Percentiles rank a stretch among this genome's conserved stretches.
phyloP scores from a whole-genome alignment of 2,329 filamentous ascomycete species.

The Myriosclerotinia duriaeana region DNA sequence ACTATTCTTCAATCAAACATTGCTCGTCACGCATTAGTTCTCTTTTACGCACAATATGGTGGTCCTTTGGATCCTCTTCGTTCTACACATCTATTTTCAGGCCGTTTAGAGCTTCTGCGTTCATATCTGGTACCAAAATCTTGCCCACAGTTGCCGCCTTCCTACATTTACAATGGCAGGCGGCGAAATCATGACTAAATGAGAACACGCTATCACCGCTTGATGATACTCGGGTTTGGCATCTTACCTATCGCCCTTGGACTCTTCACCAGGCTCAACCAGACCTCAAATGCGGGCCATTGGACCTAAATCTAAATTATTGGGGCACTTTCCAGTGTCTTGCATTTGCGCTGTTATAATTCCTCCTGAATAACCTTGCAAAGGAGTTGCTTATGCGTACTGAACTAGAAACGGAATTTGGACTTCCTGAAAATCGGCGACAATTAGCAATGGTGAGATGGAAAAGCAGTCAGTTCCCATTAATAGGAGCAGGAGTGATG shows the following conservation, averaged over 20 bases:
- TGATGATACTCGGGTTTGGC: slow-evolving; percentile 38
- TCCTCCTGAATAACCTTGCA: slow-evolving; percentile 9
- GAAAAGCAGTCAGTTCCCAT: not conserved
- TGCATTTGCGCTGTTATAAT: slow-evolving; percentile 9
- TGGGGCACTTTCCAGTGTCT: slow-evolving; percentile 4
- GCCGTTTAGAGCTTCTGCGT: slow-evolving; percentile 43
- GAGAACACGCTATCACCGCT: slow-evolving; percentile 30
- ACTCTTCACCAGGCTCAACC: slow-evolving; percentile 44
- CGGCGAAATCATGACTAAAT: slow-evolving; percentile 2
- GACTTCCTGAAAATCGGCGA: not conserved
- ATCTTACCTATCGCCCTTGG: slow-evolving; percentile 38
- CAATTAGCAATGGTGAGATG: not conserved
- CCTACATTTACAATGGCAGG: slow-evolving; percentile 3
- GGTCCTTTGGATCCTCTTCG: slow-evolving; percentile 43
- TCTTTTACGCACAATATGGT: slow-evolving; percentile 45
- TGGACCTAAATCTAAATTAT: slow-evolving; percentile 3
- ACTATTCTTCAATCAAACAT: slow-evolving; percentile 24
- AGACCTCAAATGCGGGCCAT: slow-evolving; percentile 36
- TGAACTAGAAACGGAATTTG: slow-evolving; percentile 20
- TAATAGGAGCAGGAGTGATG: too few species aligned
- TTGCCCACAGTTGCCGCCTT: slow-evolving; percentile 37
- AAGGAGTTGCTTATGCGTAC: slow-evolving; percentile 18
- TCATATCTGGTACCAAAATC: slow-evolving; percentile 45
- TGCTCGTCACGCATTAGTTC: slow-evolving; percentile 34
- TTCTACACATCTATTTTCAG: slow-evolving; percentile 52